phyloP scores from a whole-genome alignment of 2,329 filamentous ascomycete genomes.

The Trichoderma arundinaceum region DNA sequence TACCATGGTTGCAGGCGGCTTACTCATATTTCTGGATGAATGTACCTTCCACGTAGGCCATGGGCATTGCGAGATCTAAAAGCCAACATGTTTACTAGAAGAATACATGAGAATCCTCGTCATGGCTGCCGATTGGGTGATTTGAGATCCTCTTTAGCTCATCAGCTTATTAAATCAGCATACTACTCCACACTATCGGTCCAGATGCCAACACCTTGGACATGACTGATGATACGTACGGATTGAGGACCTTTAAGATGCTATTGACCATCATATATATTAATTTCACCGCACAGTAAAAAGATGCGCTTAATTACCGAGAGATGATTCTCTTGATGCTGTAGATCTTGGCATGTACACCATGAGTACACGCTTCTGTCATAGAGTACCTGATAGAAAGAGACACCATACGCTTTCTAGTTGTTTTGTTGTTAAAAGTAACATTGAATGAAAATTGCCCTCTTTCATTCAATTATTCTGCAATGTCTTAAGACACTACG shows the following conservation, averaged over 20 bases:
- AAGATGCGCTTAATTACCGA: no score
- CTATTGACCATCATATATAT: no score
- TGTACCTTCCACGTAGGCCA: background rate
- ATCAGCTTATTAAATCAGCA: constrained; percentile 1
- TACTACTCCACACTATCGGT: background rate
- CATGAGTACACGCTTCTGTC: no score
- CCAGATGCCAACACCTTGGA: background rate
- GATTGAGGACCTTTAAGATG: background rate
- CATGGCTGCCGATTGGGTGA: background rate
- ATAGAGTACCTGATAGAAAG: no score
- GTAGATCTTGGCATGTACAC: no score
- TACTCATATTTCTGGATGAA: no score
- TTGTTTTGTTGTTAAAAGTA: background rate
- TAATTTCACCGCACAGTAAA: no score
- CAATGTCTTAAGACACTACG: background rate
- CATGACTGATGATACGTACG: background rate
- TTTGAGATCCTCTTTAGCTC: background rate
- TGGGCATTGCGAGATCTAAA: background rate
- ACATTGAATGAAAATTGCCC: background rate
- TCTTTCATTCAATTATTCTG: background rate
- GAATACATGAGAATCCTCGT: background rate
- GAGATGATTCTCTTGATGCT: no score
- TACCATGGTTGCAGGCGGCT: background rate
- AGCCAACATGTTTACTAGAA: no score
- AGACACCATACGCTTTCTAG: no score